Conservation (phyloP, 306 rosid species). For the Cicer cuneatum region DNA sequence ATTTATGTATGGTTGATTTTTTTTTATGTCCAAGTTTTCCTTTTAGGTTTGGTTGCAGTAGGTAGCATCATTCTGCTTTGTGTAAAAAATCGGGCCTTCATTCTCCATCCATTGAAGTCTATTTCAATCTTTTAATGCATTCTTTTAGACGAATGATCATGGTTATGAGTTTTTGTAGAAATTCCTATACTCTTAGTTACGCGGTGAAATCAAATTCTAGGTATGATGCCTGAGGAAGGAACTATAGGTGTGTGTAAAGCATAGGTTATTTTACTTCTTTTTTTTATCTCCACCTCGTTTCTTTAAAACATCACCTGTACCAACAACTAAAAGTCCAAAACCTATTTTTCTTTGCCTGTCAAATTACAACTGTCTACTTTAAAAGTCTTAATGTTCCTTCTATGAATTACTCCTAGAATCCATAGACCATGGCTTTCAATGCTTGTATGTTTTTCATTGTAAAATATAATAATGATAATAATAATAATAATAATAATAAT, state of each 20-base stretch:
- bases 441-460: conserved; percentile 5
- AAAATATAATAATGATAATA: not conserved
- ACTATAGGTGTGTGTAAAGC: conserved; percentile 8
- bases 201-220: conserved; percentile 22
- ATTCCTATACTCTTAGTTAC: conserved; percentile 13
- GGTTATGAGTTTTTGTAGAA: not conserved
- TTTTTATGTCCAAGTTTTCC: conserved; percentile 13
- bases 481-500: no score
- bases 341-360: conserved; percentile 27
- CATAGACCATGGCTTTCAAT: not conserved
- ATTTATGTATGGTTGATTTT: not conserved
- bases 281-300: not conserved
- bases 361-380: not conserved
- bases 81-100: conserved; percentile 2
- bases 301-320: conserved; percentile 8
- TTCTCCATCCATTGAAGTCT: conserved; percentile 4
- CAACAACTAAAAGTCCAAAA: not conserved
- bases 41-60: conserved; percentile 37
- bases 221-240: conserved; percentile 15
- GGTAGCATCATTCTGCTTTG: conserved; percentile 10
- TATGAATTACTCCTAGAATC: conserved; percentile 1
- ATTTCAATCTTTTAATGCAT: conserved; percentile 14
- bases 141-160: conserved; percentile 19
- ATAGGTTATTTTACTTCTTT: conserved; percentile 7
- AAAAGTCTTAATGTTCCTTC: conserved; percentile 10